Evolutionary conservation across 139 green algal species (phyloP).

Genomic region (Trebouxia sp.): DNA sequence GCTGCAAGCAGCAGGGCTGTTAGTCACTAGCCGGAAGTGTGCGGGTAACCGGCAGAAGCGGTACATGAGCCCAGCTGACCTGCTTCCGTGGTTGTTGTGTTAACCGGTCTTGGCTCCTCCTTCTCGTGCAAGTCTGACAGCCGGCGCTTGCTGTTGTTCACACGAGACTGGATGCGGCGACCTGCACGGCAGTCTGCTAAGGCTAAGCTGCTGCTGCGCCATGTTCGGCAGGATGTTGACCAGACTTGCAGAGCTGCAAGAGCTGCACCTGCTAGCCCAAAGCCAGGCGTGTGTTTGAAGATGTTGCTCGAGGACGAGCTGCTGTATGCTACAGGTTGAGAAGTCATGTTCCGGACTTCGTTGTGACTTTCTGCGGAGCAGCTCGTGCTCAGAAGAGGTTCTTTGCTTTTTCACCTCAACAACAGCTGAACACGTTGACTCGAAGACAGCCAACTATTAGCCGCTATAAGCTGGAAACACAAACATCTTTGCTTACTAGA

Average conservation of each 20-base stretch:
- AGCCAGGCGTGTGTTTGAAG: slow-evolving; percentile 17
- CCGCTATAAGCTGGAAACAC: too few species aligned
- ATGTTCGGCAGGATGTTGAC: slow-evolving; percentile 10
- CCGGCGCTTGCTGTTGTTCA: slow-evolving; percentile 7
- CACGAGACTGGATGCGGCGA: not conserved
- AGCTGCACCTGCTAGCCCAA: slow-evolving; percentile 25
- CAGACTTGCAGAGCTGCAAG: slow-evolving; percentile 13
- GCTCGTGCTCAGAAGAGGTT: not conserved
- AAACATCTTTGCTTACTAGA: too few species aligned
- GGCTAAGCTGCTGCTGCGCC: not conserved
- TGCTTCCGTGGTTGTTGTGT: not conserved
- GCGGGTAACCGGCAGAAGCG: not conserved
- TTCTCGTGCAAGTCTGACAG: slow-evolving; percentile 8
- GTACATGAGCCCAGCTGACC: slow-evolving; percentile 1
- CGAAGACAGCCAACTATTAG: not conserved
- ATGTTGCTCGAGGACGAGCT: slow-evolving; percentile 17
- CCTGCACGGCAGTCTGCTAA: not conserved
- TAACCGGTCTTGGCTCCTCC: not conserved
- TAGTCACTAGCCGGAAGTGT: not conserved
- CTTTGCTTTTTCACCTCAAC: not conserved
- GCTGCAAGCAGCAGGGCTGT: not conserved
- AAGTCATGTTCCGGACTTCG: slow-evolving; percentile 13
- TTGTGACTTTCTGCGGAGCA: not conserved
- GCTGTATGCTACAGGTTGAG: slow-evolving; percentile 8
- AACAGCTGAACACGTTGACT: not conserved